Evolutionary conservation across 2,329 filamentous ascomycete genomes (phyloP).

Genomic region (Samsoniella hepiali): DNA sequence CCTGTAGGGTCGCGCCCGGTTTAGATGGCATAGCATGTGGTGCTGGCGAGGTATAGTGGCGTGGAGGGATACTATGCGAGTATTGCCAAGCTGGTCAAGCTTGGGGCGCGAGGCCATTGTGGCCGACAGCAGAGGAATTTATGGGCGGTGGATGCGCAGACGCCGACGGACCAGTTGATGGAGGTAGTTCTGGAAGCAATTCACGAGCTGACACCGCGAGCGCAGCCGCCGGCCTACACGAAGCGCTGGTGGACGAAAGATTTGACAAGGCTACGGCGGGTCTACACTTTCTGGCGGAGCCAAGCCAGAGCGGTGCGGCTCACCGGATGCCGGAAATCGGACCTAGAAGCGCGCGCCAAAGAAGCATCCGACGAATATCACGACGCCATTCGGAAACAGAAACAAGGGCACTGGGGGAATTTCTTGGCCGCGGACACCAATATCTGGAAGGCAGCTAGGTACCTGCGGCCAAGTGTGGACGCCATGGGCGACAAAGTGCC

Average conservation of each 20-base stretch:
- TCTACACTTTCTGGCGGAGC: constrained; percentile 30
- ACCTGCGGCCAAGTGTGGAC: constrained; percentile 24
- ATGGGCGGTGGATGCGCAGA: constrained; percentile 10
- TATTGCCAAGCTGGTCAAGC: no score
- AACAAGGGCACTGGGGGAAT: constrained; percentile 25
- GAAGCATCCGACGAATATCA: constrained; percentile 28
- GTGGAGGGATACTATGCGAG: no score
- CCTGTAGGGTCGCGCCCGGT: not conserved
- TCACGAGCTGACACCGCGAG: constrained; percentile 23
- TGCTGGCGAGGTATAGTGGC: no score
- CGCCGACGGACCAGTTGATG: constrained; percentile 17
- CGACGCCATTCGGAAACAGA: constrained; percentile 23
- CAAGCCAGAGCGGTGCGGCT: constrained; percentile 24
- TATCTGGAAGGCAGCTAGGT: constrained; percentile 30
- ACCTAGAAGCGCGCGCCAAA: constrained; percentile 22
- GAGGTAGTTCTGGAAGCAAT: constrained; percentile 20
- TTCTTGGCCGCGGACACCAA: constrained; percentile 28
- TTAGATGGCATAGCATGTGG: not conserved
- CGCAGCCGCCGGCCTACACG: constrained; percentile 26
- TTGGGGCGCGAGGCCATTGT: no score
- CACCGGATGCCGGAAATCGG: no score
- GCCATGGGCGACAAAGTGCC: constrained; percentile 25
- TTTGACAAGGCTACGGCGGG: constrained; percentile 27
- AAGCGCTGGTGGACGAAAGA: constrained; percentile 32
- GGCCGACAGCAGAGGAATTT: no score